Percentiles rank a stretch among this genome's conserved stretches.
Evolutionary conservation across 1,284 basidiomycete genomes (phyloP).

Genomic region (Fomes fomentarius): DNA sequence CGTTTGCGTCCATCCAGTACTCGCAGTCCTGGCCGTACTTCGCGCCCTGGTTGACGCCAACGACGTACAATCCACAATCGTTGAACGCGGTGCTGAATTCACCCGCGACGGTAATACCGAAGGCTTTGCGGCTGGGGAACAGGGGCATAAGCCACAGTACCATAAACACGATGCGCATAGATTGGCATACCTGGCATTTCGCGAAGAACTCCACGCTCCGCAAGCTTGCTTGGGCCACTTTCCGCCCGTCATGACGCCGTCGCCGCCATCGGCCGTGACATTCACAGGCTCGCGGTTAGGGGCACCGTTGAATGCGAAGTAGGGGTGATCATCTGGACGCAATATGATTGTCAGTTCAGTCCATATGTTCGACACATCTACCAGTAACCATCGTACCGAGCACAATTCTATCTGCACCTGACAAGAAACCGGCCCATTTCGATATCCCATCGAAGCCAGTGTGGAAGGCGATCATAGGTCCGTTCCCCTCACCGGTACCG

Average conservation of each 20-base stretch:
- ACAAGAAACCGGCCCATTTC: conserved; percentile 53
- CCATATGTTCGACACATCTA: conserved; percentile 51
- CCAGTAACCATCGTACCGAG: conserved; percentile 53
- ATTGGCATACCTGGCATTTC: not conserved
- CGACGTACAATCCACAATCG: conserved; percentile 50
- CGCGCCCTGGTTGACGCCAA: conserved; percentile 39
- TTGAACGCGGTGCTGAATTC: conserved; percentile 54
- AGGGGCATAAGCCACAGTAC: not conserved
- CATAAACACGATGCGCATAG: not conserved
- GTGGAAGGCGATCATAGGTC: conserved; percentile 57
- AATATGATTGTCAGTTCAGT: too few relatives aligned
- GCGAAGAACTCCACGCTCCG: conserved; percentile 47
- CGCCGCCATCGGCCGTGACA: conserved; percentile 34
- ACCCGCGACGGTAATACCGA: conserved; percentile 54
- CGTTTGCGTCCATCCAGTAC: conserved; percentile 59
- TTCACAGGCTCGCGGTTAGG: conserved; percentile 39
- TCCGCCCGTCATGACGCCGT: conserved; percentile 33
- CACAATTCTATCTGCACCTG: conserved; percentile 57
- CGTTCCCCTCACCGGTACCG: conserved; percentile 56
- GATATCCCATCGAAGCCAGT: conserved; percentile 44
- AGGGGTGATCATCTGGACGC: conserved; percentile 49
- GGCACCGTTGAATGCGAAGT: conserved; percentile 44
- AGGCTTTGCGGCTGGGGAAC: conserved; percentile 38
- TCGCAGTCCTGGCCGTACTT: conserved; percentile 62
- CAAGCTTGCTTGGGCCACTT: conserved; percentile 43